Base-by-base conservation (phyloP, 257 asterid species). In the Cinchona pubescens region DNA sequence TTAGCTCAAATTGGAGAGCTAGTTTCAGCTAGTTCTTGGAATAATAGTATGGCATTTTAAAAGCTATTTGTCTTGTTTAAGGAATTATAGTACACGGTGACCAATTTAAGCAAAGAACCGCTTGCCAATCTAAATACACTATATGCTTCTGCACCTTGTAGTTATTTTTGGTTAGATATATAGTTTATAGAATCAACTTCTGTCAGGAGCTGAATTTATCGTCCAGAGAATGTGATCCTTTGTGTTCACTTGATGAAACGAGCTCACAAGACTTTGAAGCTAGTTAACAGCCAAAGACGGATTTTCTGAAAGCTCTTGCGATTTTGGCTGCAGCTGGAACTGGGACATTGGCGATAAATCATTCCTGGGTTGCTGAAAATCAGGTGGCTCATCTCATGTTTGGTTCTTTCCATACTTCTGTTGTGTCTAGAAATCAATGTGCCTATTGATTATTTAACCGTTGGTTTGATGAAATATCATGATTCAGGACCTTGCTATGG, bases 361-460 rank as follows among this genome's bases (percentile, higher is more conserved):
- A 92, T 81, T 88, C 97, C 38, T 94, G 98, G 98, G 98, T 94
- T 63, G 96, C 98, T 60, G 96, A 83, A 73, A 87, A 94, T 82
- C 99, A 94, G 97, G 99, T 92, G 82, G 75, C 30, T 77, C 61
- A 30, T 63, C 72, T 34, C 79, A 30, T 76, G 61, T 64, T 43
- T 38, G 60, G 25, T 75, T 60, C 34, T 48, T 82, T 66, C 70
- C 32, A 18, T n/a, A 37, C 23, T 69, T 53, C 43, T 72, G 43
- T 48, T 38, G 34, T 77, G 60, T 65, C 75, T 72, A 65, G 71
- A 73, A 76, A 78, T 67, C 46, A 64, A 56, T 70, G 3, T 8
- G 7, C 43, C 51, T 80, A 48, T 35, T 35, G 69, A 40, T 9
- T 75, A 37, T 51, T 66, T 37, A n/a, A n/a, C 74, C 63, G 53